Evolutionary conservation across 2,329 filamentous ascomycete genomes (phyloP).

Genomic region (Akanthomyces muscarius): DNA sequence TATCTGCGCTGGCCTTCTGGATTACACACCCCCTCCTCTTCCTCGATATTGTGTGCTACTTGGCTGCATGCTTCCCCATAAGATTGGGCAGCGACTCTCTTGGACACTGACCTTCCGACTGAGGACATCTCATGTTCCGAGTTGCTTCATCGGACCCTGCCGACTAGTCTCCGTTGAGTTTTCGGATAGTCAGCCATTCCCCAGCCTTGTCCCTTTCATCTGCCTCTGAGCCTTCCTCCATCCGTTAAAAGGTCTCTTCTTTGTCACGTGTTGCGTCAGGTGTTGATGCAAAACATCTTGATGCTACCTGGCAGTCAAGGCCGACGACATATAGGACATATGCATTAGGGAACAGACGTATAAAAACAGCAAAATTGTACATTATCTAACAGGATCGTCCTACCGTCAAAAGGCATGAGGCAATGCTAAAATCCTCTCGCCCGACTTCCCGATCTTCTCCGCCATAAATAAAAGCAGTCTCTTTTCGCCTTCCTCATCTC

Average conservation of each 20-base stretch:
- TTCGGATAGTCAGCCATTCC: neutral
- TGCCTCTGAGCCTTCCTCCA: neutral
- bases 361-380: conserved; percentile 6
- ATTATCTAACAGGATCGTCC: conserved; percentile 10
- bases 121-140: neutral
- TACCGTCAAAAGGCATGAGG: neutral
- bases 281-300: neutral
- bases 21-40: neutral
- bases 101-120: neutral
- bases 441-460: neutral
- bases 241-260: neutral
- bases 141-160: neutral
- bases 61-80: too few relatives aligned
- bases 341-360: neutral
- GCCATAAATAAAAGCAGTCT: neutral
- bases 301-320: too few relatives aligned
- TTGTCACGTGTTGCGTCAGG: neutral
- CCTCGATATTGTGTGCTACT: neutral
- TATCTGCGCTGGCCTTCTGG: too few relatives aligned
- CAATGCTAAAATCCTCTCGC: neutral
- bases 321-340: too few relatives aligned
- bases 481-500: neutral
- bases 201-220: neutral
- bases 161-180: neutral
- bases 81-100: too few relatives aligned